Conservation (phyloP, 805 yeast species). For the Monosporozyma servazzii region DNA sequence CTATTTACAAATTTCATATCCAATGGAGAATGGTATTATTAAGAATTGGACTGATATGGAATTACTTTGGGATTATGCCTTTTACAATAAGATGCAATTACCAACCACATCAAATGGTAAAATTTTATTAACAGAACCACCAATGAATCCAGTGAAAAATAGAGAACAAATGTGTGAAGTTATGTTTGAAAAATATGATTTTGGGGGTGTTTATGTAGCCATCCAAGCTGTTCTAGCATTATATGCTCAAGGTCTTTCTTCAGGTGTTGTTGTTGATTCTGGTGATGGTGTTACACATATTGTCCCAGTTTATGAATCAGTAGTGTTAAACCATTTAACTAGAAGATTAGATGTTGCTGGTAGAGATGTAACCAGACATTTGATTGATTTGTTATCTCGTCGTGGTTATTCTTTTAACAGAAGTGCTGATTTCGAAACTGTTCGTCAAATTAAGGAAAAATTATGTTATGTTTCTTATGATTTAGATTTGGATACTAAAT, state of each 20-base stretch:
- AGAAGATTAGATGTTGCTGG: conserved; percentile 95
- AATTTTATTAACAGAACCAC: conserved; percentile 90
- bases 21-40: conserved; percentile 98
- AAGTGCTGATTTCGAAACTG: conserved; percentile 98
- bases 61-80: conserved; percentile 95
- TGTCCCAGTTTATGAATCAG: conserved; percentile 96
- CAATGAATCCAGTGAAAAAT: conserved; percentile 90
- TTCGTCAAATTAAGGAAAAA: conserved; percentile 94
- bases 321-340: conserved; percentile 89
- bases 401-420: conserved; percentile 97
- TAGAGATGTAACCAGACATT: conserved; percentile 93
- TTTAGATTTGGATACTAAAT: conserved; percentile 74
- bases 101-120: conserved; percentile 70
- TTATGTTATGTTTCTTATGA: conserved; percentile 93
- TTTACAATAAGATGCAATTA: conserved; percentile 79
- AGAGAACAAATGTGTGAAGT: conserved; percentile 89
- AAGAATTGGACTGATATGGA: conserved; percentile 99
- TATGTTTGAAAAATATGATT: conserved; percentile 87
- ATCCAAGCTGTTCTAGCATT: conserved; percentile 97
- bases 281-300: conserved; percentile 94
- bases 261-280: conserved; percentile 97
- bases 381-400: conserved; percentile 82
- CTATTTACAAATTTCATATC: conserved; percentile 85
- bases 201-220: conserved; percentile 91
- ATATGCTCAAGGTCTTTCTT: conserved; percentile 91